These are phyloP conservation scores for Pseudopyrenochaeta lycopersici DNA, from an alignment of 2,329 filamentous ascomycete species.

Conservation along the genomic window DNA sequence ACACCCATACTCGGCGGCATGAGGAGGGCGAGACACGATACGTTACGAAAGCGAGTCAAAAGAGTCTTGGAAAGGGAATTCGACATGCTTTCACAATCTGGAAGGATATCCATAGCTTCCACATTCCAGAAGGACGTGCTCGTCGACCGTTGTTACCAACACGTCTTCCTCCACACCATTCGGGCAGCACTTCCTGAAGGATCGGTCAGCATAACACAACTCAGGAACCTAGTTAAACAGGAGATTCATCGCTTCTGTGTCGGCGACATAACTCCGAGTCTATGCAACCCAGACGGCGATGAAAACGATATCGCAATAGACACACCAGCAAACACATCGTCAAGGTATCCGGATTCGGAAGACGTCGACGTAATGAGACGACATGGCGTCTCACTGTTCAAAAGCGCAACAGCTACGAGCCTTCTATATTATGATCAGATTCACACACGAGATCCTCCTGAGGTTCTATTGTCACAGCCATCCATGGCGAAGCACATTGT, in stretches of 20 bases:
- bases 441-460: background rate
- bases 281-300: background rate
- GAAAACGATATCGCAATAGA: background rate
- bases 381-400: conserved; percentile 1
- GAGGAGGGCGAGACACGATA: background rate
- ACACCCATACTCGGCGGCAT: background rate
- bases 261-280: background rate
- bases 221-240: background rate
- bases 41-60: conserved; percentile 1
- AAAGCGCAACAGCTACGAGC: background rate
- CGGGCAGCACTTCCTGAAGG: conserved; percentile 1
- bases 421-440: conserved; percentile 5
- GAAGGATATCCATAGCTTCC: background rate
- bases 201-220: background rate
- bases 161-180: conserved; percentile 6
- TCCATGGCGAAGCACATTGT: conserved; percentile 4
- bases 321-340: background rate
- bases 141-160: conserved; percentile 4
- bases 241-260: background rate
- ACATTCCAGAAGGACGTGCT: background rate
- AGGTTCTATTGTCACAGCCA: background rate
- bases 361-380: background rate
- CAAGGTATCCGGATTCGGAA: background rate
- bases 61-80: conserved; percentile 1
- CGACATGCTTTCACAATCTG: background rate